Evolutionary conservation across 2,329 filamentous ascomycete species (phyloP), one percentile per base, ranked within the genome.

Genomic region (Aspergillus carbonarius): DNA sequence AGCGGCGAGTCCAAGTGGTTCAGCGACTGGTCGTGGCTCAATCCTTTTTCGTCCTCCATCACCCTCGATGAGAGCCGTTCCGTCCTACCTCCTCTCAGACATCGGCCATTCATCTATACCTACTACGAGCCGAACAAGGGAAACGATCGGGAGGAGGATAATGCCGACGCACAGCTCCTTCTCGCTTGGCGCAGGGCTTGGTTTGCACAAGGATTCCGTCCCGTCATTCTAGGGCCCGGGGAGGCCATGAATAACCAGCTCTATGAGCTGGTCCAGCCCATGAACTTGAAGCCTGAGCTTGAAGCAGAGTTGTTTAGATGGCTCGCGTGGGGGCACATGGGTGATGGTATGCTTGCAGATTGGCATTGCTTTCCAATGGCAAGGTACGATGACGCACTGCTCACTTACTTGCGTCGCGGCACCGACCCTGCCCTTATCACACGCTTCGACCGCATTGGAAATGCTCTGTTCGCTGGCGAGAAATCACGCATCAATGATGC

Each of bases 251-350:
- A 87, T 69, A 95, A 96, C 70, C 90, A 90, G 1, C 77, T 90
- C 18, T 96, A 93, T 72, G 82, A 87, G 64, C 81, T 87, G 54
- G 78, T 96, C 54, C 88, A 92, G 72, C 72, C 75, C 20, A 56
- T 71, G 47, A 74, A 85, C 58, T 78, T 92, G 30, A 81, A 87
- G n/a, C 71, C 81, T 0, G 79, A 78, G 1, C 74, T 95, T 59
- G 87, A 88, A 72, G 79, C 78, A 13, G 91, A 96, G 62, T 70
- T 97, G 32, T 87, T 91, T 81, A 83, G 89, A 63, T 97, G 92
- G 92, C 78, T 97, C 61, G 93, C 93, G 0, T 99, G 93, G 93
- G 91, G 91, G 55, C 88, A 89, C 60, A 95, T 96, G 91, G 89
- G 89, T 12, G 88, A 88, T 17, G 95, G 95, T 1, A 78, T 98